phyloP scores from a whole-genome alignment of 768 basidiomycete genomes.

The Panaeolus cyanescens region DNA sequence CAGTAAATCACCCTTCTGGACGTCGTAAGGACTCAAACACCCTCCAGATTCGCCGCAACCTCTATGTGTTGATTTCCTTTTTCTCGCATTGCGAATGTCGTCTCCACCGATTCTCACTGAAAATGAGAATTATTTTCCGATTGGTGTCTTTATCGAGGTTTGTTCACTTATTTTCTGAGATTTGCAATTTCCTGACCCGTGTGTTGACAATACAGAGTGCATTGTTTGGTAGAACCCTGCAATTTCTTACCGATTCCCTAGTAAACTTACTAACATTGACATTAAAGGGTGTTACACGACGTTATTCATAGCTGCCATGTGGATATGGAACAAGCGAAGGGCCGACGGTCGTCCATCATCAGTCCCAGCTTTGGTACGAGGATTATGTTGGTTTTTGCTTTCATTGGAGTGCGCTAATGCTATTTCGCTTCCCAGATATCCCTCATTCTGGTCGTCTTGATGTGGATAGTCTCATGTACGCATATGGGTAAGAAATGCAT shows the following conservation, averaged over 20 bases:
- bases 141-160: background rate
- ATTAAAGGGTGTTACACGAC: background rate
- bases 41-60: too few relatives aligned
- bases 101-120: background rate
- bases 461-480: background rate
- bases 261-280: too few relatives aligned
- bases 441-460: background rate
- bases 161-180: background rate
- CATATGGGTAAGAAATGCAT: background rate
- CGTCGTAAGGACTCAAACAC: too few relatives aligned
- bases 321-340: slow-evolving; percentile 3
- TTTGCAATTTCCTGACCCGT: too few relatives aligned
- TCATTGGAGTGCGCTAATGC: too few relatives aligned
- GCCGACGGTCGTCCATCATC: background rate
- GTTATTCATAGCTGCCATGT: slow-evolving; percentile 12
- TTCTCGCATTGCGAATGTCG: too few relatives aligned
- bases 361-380: background rate
- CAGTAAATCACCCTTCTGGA: too few relatives aligned
- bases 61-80: too few relatives aligned
- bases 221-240: too few relatives aligned
- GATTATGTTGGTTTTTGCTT: too few relatives aligned
- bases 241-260: too few relatives aligned
- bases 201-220: too few relatives aligned
- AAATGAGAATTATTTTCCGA: background rate
- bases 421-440: background rate